Evolutionary conservation across 306 rosid genomes (phyloP), one percentile per base, ranked within the genome.

Genomic region (Malus sieversii): DNA sequence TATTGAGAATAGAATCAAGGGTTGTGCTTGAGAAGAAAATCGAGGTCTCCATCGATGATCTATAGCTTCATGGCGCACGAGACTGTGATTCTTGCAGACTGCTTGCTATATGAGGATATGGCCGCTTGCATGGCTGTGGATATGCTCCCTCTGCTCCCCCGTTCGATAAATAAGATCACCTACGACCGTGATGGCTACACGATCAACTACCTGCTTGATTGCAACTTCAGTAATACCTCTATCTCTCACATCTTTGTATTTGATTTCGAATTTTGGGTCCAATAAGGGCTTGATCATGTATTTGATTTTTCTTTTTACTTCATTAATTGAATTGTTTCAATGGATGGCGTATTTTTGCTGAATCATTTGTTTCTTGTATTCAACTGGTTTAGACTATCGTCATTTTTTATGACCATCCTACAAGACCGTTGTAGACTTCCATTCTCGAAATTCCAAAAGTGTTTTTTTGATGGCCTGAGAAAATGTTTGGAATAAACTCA

Each of bases 61-160:
- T 90, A 93, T 85, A 93, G 91, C 78, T 93, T 90, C 84, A 90
- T 90, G 45, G 98, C 96, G 8, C 96, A 94, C 11, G 96, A 94
- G 65, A 90, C 92, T 57, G 92, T 90, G 71, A 73, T 93, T 77
- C 88, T 90, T 52, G 94, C 95, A 0, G 51, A 45, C 14, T 45
- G 51, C 15, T 45, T 45, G 51, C 51, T 10, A 0, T 45, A 3
- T 45, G 96, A 93, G 82, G 87, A 68, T 80, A 93, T 96, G 6
- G 93, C 90, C 88, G 86, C 86, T 65, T 77, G 78, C 71, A 81
- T 93, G 62, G 96, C 97, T 12, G 51, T 45, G 51, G 51, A 45
- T 45, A 10, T 3, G 4, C 51, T 78, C 91, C 2, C 97, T 87
- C 83, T 90, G 98, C 85, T 96, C 91, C 71, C 93, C 97, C 95